Evolutionary conservation across 2,329 filamentous ascomycete genomes (phyloP), one percentile per base, ranked within the genome.

Genomic region (Pestalotiopsis fici): DNA sequence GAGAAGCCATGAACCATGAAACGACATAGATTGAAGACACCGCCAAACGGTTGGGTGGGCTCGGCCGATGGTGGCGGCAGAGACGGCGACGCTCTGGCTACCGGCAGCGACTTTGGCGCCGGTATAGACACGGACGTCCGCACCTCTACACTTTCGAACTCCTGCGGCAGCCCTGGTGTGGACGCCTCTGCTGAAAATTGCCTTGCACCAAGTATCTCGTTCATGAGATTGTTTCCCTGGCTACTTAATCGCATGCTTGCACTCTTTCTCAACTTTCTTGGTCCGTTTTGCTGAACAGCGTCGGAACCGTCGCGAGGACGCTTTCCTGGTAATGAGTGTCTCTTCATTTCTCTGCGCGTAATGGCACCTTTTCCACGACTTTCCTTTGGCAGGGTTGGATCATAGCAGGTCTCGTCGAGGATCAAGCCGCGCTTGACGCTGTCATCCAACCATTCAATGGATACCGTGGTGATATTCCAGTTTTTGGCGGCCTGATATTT

Each of bases 401-500:
- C 90, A 78, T 97, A 99, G 68, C 88, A 89, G n/a, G 83, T 80
- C 78, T 98, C 96, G 66, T 98, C 93, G 23, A 99, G 83, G 23
- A 95, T 92, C 94, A 99, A 96, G 66, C 94, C 94, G 70, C 96
- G 88, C 71, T 92, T 87, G 68, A 96, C 79, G 74, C 93, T 95
- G 75, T 98, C 93, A 63, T 90, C 83, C 47, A 98, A 87, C 96
- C 96, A 99, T 75, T 94, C 91, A 39, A 93, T 78, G 1, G 92
- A 90, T 27, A 99, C 94, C 27, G 94, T 88, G 64, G 89, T 89
- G 71, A 97, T 88, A 59, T 87, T 86, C 95, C 96, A 99, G 72
- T 86, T 86, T 71, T 88, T 90, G n/a, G 95, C 96, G 66, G 94
- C 94, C 66, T 89, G 88, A 78, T 97, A 99, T 79, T 99, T 99